These are phyloP conservation scores for Heterobasidion parviporum DNA, from an alignment of 1,284 basidiomycete genomes.

Conservation along the genomic window DNA sequence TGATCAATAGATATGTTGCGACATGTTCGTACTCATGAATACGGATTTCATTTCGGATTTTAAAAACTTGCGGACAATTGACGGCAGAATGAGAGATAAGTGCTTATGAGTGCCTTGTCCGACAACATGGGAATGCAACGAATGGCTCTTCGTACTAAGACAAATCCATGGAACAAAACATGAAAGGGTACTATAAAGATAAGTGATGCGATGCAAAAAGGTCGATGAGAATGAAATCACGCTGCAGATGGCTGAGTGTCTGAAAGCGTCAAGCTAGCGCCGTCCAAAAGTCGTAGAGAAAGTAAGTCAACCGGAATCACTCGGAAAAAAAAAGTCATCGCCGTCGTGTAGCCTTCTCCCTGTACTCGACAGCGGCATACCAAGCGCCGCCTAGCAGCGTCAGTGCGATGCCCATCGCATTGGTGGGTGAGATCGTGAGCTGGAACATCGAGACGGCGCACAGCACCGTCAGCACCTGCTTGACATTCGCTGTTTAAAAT, in stretches of 20 bases:
- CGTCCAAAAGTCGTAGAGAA: too few species aligned
- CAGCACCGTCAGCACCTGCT: conserved; percentile 89
- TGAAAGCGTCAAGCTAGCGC: too few species aligned
- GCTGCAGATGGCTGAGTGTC: too few species aligned
- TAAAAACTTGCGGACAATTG: not conserved
- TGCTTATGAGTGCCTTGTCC: too few species aligned
- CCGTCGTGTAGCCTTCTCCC: conserved; percentile 33
- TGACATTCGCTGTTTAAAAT: conserved; percentile 62
- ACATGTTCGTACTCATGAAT: not conserved
- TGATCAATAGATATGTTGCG: not conserved
- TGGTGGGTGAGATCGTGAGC: conserved; percentile 69
- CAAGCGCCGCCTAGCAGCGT: conserved; percentile 81
- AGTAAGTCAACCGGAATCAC: too few species aligned
- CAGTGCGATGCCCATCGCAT: conserved; percentile 72
- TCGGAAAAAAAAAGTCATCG: too few species aligned
- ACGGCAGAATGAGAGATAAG: not conserved
- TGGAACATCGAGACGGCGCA: conserved; percentile 81
- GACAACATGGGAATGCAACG: too few species aligned
- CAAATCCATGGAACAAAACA: too few species aligned
- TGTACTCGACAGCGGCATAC: conserved; percentile 72
- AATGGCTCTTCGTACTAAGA: too few species aligned
- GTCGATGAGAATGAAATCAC: too few species aligned
- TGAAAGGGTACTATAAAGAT: too few species aligned
- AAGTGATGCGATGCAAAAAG: too few species aligned
- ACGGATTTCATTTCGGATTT: not conserved